phyloP scores from a whole-genome alignment of 2,329 filamentous ascomycete genomes.

The Aspergillus novofumigatus region DNA sequence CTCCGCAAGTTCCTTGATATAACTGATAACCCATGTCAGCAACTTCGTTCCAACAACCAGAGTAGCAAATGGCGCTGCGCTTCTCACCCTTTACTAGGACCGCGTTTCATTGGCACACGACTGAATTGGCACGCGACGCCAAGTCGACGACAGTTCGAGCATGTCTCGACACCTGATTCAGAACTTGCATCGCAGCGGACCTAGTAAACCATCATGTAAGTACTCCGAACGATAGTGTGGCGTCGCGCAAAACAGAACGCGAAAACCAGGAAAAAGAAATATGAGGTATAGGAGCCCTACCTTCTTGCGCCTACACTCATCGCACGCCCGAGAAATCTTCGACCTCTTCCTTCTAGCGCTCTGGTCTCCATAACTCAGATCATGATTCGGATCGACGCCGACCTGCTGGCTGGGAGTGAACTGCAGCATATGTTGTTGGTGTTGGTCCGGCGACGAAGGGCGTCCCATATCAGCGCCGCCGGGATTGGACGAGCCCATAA shows the following conservation, averaged over 20 bases:
- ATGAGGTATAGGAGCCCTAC: constrained; percentile 26
- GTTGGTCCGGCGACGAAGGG: constrained; percentile 35
- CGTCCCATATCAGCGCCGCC: constrained; percentile 35
- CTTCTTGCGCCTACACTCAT: constrained; percentile 85
- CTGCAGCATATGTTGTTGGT: constrained; percentile 39
- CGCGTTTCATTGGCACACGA: constrained; percentile 80
- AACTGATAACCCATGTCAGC: constrained; percentile 47
- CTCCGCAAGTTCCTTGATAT: constrained; percentile 89
- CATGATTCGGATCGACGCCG: constrained; percentile 43
- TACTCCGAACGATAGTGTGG: constrained; percentile 14
- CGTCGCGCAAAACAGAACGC: constrained; percentile 4
- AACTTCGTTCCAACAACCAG: neutral
- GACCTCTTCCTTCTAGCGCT: constrained; percentile 70
- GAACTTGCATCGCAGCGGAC: constrained; percentile 81
- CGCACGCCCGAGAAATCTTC: constrained; percentile 83
- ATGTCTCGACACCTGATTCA: constrained; percentile 68
- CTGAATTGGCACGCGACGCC: constrained; percentile 79
- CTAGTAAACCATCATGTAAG: constrained; percentile 31
- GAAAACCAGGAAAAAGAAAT: constrained; percentile 9
- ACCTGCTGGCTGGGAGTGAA: constrained; percentile 43
- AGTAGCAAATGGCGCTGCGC: neutral
- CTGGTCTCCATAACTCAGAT: constrained; percentile 53
- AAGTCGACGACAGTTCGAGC: constrained; percentile 75
- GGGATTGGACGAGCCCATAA: constrained; percentile 35
- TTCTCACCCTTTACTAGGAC: constrained; percentile 76